Conservation (phyloP, 371 early-diverging fungal genomes). For the Saksenaea oblongispora region DNA sequence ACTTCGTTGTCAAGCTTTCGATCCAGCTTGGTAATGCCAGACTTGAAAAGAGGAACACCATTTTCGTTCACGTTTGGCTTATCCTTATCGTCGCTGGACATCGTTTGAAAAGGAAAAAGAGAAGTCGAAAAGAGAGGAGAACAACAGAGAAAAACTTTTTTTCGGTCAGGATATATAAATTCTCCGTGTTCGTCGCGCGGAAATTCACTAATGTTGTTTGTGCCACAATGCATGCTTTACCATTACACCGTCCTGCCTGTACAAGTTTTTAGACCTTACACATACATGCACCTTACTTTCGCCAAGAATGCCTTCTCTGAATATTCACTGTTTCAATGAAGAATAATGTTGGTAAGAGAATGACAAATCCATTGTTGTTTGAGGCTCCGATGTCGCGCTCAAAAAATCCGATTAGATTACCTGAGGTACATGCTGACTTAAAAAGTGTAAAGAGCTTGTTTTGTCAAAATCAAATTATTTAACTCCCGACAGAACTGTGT, state of each 20-base stretch:
- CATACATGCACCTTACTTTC: too few species aligned
- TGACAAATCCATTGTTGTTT: too few species aligned
- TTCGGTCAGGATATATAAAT: background rate
- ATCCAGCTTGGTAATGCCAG: constrained; percentile 43
- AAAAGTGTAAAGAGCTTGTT: too few species aligned
- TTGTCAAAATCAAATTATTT: too few species aligned
- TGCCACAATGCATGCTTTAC: background rate
- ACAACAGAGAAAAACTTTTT: background rate
- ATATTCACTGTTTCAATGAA: too few species aligned
- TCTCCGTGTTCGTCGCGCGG: background rate
- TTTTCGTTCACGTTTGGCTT: constrained; percentile 23
- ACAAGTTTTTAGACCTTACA: background rate
- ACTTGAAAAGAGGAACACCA: constrained; percentile 47
- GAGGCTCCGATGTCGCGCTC: too few species aligned
- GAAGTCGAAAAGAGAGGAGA: background rate
- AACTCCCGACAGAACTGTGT: too few species aligned
- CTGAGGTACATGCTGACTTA: too few species aligned
- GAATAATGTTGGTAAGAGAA: too few species aligned
- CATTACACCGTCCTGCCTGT: background rate
- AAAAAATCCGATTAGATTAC: too few species aligned
- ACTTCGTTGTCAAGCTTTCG: constrained; percentile 61
- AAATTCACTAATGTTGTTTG: background rate
- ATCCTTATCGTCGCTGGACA: constrained; percentile 1
- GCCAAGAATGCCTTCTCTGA: too few species aligned
- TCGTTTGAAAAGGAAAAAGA: background rate